A percentile compares a stretch with the other conserved stretches of the same genome.
Conservation (phyloP, 225 moss, liverwort and hornwort species). For the Bryoerythrophyllum caledonicum region DNA sequence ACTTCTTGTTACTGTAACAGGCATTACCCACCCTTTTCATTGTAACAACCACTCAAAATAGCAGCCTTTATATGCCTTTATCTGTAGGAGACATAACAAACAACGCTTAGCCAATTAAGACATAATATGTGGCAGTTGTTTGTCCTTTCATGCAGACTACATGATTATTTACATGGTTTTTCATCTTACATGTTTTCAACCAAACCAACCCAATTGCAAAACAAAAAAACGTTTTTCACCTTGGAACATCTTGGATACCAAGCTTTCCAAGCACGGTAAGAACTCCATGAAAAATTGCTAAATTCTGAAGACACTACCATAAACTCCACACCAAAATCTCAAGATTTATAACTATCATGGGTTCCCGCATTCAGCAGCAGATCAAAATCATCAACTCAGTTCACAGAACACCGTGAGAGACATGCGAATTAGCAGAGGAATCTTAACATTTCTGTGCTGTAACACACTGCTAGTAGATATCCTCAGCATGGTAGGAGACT, state of each 20-base stretch:
- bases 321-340: neutral
- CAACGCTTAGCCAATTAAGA: too few species aligned
- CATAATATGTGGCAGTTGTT: neutral
- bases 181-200: neutral
- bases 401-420: neutral
- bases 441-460: neutral
- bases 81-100: too few species aligned
- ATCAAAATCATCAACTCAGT: neutral
- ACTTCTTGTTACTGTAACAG: too few species aligned
- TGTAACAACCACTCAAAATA: too few species aligned
- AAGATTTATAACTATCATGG: neutral
- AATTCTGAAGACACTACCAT: neutral
- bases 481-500: neutral
- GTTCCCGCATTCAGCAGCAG: neutral
- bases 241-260: neutral
- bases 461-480: neutral
- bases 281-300: neutral
- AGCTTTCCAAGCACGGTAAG: neutral
- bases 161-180: neutral
- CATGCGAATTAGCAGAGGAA: neutral
- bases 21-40: too few species aligned
- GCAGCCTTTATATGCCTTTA: too few species aligned
- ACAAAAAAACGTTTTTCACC: neutral
- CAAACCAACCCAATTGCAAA: neutral
- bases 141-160: neutral